Evolutionary conservation across 2,329 filamentous ascomycete species (phyloP).

Genomic region (Trichoderma afroharzianum): DNA sequence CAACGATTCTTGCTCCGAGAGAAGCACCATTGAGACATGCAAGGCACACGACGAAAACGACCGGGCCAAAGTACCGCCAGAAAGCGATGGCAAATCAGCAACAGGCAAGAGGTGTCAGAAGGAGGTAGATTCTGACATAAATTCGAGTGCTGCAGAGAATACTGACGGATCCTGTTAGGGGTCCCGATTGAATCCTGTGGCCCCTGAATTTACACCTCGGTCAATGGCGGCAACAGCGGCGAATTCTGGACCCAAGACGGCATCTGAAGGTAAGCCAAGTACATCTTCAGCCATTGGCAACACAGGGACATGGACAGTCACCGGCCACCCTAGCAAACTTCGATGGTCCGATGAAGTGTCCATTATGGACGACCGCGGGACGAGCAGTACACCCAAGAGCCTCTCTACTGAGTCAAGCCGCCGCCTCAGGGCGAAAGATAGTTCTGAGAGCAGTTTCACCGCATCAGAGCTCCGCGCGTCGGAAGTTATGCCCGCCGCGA

Average conservation of each 20-base stretch:
- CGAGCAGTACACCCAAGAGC: neutral
- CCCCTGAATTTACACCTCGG: constrained; percentile 53
- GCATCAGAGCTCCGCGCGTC: constrained; percentile 17
- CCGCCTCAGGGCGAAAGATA: neutral
- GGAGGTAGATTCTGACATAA: constrained; percentile 49
- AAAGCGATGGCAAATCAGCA: constrained; percentile 30
- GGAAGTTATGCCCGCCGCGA: constrained; percentile 20
- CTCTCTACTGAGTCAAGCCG: neutral
- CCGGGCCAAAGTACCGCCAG: constrained; percentile 22
- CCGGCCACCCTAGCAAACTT: constrained; percentile 13
- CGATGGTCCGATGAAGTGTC: constrained; percentile 32
- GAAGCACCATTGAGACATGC: neutral
- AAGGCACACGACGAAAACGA: constrained; percentile 14
- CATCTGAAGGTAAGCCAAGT: neutral
- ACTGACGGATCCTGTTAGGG: constrained; percentile 36
- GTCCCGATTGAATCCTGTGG: constrained; percentile 53
- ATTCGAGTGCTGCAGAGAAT: constrained; percentile 23
- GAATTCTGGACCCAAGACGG: neutral
- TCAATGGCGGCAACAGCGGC: neutral
- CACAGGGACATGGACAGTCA: neutral
- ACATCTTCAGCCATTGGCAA: neutral
- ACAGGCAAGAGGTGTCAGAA: constrained; percentile 36
- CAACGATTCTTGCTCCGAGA: constrained; percentile 19
- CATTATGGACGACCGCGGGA: neutral
- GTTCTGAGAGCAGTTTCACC: neutral